Percentiles rank a stretch among this genome's conserved stretches.
phyloP scores from a whole-genome alignment of 2,329 filamentous ascomycete genomes.

The Pseudogymnoascus sp. region DNA sequence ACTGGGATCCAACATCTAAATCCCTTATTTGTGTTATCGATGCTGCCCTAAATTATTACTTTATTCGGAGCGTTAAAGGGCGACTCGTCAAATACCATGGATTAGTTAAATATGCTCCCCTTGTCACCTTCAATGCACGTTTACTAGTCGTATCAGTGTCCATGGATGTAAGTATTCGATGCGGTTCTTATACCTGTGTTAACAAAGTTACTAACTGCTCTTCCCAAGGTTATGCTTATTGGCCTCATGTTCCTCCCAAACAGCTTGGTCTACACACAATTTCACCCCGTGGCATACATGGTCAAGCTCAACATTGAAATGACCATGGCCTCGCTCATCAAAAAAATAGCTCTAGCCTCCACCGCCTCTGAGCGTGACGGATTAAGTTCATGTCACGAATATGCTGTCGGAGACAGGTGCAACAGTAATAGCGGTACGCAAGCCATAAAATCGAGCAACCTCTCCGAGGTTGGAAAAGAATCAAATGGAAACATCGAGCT shows the following conservation, averaged over 20 bases:
- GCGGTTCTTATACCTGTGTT: conserved; percentile 29
- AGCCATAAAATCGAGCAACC: neutral
- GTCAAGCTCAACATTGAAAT: conserved; percentile 35
- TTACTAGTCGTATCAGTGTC: conserved; percentile 31
- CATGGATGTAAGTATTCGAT: conserved; percentile 28
- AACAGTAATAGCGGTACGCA: neutral
- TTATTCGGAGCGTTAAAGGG: conserved; percentile 33
- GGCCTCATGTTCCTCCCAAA: conserved; percentile 30
- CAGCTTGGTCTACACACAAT: conserved; percentile 29
- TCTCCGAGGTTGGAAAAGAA: neutral
- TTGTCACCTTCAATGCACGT: conserved; percentile 32
- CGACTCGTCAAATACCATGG: conserved; percentile 29
- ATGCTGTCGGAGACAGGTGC: neutral
- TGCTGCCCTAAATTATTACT: conserved; percentile 41
- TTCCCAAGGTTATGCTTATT: conserved; percentile 32
- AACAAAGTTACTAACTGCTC: conserved; percentile 23
- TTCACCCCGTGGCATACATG: conserved; percentile 34
- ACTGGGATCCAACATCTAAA: conserved; percentile 43
- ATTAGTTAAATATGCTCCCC: conserved; percentile 31
- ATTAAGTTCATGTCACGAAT: neutral
- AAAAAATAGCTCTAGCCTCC: conserved; percentile 14
- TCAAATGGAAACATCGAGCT: neutral
- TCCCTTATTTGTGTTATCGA: conserved; percentile 42
- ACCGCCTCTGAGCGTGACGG: neutral
- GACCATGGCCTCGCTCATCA: conserved; percentile 33